Base-by-base conservation (phyloP, 2,329 filamentous ascomycete species). In the Scedosporium apiospermum region DNA sequence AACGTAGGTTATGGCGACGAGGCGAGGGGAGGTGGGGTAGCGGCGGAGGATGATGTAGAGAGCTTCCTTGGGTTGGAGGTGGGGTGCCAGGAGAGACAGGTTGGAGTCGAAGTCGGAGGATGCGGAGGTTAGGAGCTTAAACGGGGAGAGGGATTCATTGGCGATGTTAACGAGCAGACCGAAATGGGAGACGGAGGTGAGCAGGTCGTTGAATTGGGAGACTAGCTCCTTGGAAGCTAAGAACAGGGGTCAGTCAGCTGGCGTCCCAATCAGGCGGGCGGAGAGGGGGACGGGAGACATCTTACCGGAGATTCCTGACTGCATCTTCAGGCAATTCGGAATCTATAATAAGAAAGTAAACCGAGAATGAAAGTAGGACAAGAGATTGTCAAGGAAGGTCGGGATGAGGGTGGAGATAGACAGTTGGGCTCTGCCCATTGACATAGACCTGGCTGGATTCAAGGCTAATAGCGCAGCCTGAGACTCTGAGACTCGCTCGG, bases 141-240 rank as follows among this genome's bases (percentile, higher is more conserved):
- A 68, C 2, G 89, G 89, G 1, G 83, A 77, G 63, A 95, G 85
- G 41, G 84, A 73, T 75, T 95, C 91, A 64, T 82, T 79, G 58
- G 82, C 74, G 71, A 95, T 93, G 65, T 82, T 88, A 61, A 85
- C 86, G 61, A 93, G 77, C 44, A 95, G 83, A 60, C 85, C 90
- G 67, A 91, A 89, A 67, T 87, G 80, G 59, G 79, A 76, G 62
- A 80, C 72, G 60, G 82, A 82, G 58, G 81, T 80, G 66, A 91
- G 81, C 71, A 95, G 81, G 65, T 76, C 78, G 75, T 85, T 86
- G 81, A 95, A 93, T 68, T 89, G 82, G 69, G 84, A 78, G 71
- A 87, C 83, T 65, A 95, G 88, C 80, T 93, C 90, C 75, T 87
- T 75, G 63, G 90, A 93, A 67, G 88, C 91, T 90, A 71, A 9